A percentile compares a stretch with the other conserved stretches of the same genome.
Conservation (phyloP, 768 basidiomycete species). For the Kwoniella heveanensis region DNA sequence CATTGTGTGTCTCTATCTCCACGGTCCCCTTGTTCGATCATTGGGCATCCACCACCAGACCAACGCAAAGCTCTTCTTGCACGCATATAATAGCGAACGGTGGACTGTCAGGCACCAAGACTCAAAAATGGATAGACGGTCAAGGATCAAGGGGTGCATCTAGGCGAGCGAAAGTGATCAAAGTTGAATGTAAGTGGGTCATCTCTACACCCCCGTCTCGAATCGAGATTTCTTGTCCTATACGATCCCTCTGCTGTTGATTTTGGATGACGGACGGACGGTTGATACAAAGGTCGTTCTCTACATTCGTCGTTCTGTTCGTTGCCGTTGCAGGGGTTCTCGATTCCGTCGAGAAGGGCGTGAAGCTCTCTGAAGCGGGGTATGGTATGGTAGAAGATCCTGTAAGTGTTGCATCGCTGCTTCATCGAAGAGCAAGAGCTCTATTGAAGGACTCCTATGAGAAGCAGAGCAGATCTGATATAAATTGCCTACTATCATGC, state of each 20-base stretch:
- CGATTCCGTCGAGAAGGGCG: slow-evolving; percentile 42
- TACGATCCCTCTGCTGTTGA: no score
- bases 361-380: slow-evolving; percentile 38
- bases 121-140: slow-evolving; percentile 51
- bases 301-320: no score
- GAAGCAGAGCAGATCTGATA: no score
- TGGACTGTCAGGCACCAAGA: slow-evolving; percentile 44
- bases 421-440: no score
- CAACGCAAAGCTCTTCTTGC: slow-evolving; percentile 35
- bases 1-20: not conserved
- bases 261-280: no score
- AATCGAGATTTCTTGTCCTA: no score
- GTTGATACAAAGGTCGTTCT: no score
- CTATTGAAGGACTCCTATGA: no score
- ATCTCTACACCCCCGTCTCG: no score
- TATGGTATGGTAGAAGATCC: slow-evolving; percentile 47
- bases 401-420: slow-evolving; percentile 24
- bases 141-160: slow-evolving; percentile 39
- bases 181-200: slow-evolving; percentile 47
- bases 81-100: slow-evolving; percentile 50
- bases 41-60: no score
- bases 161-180: slow-evolving; percentile 43
- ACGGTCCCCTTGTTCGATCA: no score
- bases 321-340: slow-evolving; percentile 39
- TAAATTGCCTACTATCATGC: no score